Base-by-base conservation (phyloP, 2,329 filamentous ascomycete genomes). In the Pyrenophora graminea region DNA sequence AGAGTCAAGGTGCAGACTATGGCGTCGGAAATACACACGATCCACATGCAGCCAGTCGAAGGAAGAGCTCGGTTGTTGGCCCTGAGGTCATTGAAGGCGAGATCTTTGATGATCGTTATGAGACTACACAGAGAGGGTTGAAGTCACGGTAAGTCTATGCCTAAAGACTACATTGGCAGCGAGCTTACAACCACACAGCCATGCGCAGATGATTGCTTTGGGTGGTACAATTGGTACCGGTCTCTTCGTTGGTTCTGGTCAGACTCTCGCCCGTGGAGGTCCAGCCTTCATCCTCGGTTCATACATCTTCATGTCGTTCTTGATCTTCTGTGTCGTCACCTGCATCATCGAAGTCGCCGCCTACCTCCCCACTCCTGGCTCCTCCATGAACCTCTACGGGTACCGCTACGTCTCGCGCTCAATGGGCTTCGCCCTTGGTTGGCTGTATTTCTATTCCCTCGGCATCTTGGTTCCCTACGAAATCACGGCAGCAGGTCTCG, bases 181-280 rank as follows among this genome's bases (percentile, higher is more conserved):
- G n/a, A 76, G 78, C 23, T 70, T 73, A 10, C 76, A 76, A 32
- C 10, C 69, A 13, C 77, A 10, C 66, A 82, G 38, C 68, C 76
- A 53, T 75, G 76, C 58, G 77, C 79, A 84, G 68, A 84, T 84
- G 82, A 84, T 84, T 68, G 80, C 81, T 52, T 82, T 84, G n/a
- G 81, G 81, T 57, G 82, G 82, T 45, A 82, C 81, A 13, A 84
- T 84, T 50, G 82, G 82, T 60, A 82, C 82, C 54, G 82, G 82
- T 70, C 81, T 84, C 70, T 84, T 84, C 65, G 82, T 84, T 56
- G 81, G 82, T 51, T 81, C 79, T 19, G 82, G 82, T 55, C 68
- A 74, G 55, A 82, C 82, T 18, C 71, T 84, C 75, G 46, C 55
- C 43, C 64, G 64, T 25, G 63, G 64, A 21, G 65, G 65, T 12